phyloP scores from a whole-genome alignment of 1,139 yeast genomes.

The Komagataea norvegica region DNA sequence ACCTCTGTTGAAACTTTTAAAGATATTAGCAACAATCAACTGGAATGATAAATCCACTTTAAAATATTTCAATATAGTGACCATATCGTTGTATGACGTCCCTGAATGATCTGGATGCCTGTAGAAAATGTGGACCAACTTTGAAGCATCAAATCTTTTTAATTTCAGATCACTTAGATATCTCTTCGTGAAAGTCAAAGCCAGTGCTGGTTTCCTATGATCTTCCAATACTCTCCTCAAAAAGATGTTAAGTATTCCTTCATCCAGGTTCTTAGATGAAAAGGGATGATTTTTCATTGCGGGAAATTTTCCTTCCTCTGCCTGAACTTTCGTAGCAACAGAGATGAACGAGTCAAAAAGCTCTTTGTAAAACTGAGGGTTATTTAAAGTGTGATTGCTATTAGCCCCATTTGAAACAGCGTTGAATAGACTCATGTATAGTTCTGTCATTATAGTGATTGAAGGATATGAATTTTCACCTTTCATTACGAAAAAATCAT shows the following conservation, averaged over 20 bases:
- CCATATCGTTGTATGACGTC: slow-evolving; percentile 8
- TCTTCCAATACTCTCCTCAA: slow-evolving; percentile 11
- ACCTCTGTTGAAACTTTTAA: slow-evolving; percentile 15
- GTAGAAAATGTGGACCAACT: slow-evolving; percentile 14
- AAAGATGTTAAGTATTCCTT: slow-evolving; percentile 16
- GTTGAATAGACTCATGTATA: slow-evolving; percentile 17
- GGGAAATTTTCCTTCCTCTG: slow-evolving; percentile 2
- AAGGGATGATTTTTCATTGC: slow-evolving; percentile 11
- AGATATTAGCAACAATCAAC: slow-evolving; percentile 10
- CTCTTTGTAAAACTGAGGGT: neutral
- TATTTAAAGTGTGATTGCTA: slow-evolving; percentile 4
- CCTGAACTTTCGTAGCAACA: slow-evolving; percentile 1
- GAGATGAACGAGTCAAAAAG: slow-evolving; percentile 12
- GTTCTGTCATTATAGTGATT: slow-evolving; percentile 14
- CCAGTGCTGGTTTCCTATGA: slow-evolving; percentile 13
- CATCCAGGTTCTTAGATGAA: slow-evolving; percentile 13
- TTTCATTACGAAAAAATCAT: slow-evolving; percentile 10
- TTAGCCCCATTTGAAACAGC: slow-evolving; percentile 6
- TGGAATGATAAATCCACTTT: slow-evolving; percentile 12
- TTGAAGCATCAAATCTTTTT: slow-evolving; percentile 13
- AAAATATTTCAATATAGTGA: slow-evolving; percentile 13
- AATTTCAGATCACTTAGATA: slow-evolving; percentile 8
- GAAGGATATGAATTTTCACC: slow-evolving; percentile 11
- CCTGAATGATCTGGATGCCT: slow-evolving; percentile 16
- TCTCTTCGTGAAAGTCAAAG: slow-evolving; percentile 14